Conservation (phyloP, 2,329 filamentous ascomycete genomes). For the Aureobasidium pullulans region DNA sequence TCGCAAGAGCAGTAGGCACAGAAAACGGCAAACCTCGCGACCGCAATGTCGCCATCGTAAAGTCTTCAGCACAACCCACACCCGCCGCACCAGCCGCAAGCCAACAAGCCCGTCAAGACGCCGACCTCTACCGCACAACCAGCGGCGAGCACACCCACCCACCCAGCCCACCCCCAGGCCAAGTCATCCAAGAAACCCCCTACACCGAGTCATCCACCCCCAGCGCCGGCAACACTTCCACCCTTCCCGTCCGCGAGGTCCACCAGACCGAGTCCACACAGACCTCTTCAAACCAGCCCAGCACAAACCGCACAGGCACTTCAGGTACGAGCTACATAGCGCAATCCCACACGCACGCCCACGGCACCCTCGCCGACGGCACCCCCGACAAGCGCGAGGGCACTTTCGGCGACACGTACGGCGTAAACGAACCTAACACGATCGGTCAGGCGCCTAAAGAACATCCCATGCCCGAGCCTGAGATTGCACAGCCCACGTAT, state of each 20-base stretch:
- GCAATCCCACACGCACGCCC: slow-evolving; percentile 37
- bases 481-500: slow-evolving; percentile 28
- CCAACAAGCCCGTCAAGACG: not conserved
- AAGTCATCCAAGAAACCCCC: slow-evolving; percentile 1
- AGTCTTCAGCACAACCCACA: slow-evolving; percentile 7
- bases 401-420: slow-evolving; percentile 37
- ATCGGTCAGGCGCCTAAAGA: slow-evolving; percentile 45
- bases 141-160: slow-evolving; percentile 20
- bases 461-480: slow-evolving; percentile 29
- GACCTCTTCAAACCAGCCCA: not conserved
- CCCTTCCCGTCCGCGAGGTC: slow-evolving; percentile 20
- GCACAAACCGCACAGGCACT: slow-evolving; percentile 30
- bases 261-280: not conserved
- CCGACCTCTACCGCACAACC: slow-evolving; percentile 15
- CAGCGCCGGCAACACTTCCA: not conserved
- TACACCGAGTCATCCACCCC: not conserved
- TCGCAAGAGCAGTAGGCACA: slow-evolving; percentile 38
- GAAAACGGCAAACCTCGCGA: slow-evolving; percentile 35
- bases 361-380: slow-evolving; percentile 34
- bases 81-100: not conserved
- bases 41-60: slow-evolving; percentile 33
- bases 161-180: slow-evolving; percentile 15
- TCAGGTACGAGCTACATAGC: slow-evolving; percentile 34
- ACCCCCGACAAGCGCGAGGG: slow-evolving; percentile 38
- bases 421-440: slow-evolving; percentile 41